These are phyloP conservation scores for Alternaria longipes DNA, from an alignment of 2,329 filamentous ascomycete genomes.

Conservation along the genomic window DNA sequence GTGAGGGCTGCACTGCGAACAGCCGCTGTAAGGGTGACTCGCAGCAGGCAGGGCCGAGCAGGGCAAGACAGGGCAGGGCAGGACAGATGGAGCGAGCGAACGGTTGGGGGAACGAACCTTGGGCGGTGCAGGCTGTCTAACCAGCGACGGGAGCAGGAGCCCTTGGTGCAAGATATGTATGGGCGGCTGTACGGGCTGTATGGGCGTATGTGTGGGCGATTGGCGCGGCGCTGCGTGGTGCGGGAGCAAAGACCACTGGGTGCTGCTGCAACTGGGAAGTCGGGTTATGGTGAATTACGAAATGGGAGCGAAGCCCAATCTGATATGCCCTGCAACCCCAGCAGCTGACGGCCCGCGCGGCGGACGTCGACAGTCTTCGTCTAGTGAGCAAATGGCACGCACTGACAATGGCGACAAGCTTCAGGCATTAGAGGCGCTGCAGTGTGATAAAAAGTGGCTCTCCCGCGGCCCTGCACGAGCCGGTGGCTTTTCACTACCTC, in stretches of 20 bases:
- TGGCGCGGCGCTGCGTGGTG: constrained; percentile 5
- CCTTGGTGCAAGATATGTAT: constrained; percentile 13
- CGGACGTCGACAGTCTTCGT: constrained; percentile 22
- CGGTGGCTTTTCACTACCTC: constrained; percentile 24
- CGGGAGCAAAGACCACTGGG: constrained; percentile 16
- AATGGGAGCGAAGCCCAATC: constrained; percentile 24
- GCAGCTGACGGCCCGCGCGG: constrained; percentile 35
- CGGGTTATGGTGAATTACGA: constrained; percentile 21
- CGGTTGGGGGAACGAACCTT: constrained; percentile 17
- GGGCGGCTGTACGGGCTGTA: neutral
- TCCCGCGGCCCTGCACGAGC: constrained; percentile 19
- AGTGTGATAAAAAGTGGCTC: constrained; percentile 25
- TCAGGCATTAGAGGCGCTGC: constrained; percentile 18
- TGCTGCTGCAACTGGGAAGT: constrained; percentile 6
- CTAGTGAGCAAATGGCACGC: constrained; percentile 30
- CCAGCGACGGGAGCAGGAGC: constrained; percentile 16
- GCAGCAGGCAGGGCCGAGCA: constrained; percentile 19
- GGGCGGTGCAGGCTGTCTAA: constrained; percentile 12
- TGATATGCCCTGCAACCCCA: constrained; percentile 24
- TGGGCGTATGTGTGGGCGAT: constrained; percentile 1
- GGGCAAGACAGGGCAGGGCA: constrained; percentile 12
- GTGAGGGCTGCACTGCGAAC: constrained; percentile 26
- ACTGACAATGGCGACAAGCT: constrained; percentile 23
- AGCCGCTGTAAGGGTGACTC: constrained; percentile 37
- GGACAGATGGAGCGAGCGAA: constrained; percentile 19